A percentile compares a stretch with the other conserved stretches of the same genome.
phyloP scores from a whole-genome alignment of 768 basidiomycete genomes.

The Pleurotus pulmonarius region DNA sequence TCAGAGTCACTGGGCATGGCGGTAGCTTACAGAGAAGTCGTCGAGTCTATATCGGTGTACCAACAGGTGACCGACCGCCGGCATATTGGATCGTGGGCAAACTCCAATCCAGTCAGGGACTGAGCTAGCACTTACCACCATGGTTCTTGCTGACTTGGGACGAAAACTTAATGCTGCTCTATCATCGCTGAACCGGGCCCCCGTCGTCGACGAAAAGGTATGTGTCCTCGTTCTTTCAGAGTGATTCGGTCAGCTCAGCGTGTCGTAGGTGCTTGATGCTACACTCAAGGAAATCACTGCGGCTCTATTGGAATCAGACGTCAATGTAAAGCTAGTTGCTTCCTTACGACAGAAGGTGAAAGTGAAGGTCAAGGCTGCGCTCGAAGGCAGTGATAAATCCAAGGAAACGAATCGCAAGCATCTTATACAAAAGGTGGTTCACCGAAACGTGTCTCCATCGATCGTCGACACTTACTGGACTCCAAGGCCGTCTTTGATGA shows the following conservation, averaged over 20 bases:
- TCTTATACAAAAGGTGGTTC: slow-evolving; percentile 82
- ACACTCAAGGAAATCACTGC: slow-evolving; percentile 94
- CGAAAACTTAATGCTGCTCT: slow-evolving; percentile 91
- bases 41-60: not conserved
- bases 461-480: too few relatives aligned
- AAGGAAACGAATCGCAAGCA: slow-evolving; percentile 83
- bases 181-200: slow-evolving; percentile 79
- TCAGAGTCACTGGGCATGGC: slow-evolving; percentile 51
- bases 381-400: slow-evolving; percentile 70
- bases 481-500: slow-evolving; percentile 92
- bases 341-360: slow-evolving; percentile 87
- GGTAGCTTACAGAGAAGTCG: not conserved
- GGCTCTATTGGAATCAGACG: slow-evolving; percentile 93
- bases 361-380: slow-evolving; percentile 76
- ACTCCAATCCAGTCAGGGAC: slow-evolving; percentile 5
- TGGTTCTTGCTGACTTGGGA: slow-evolving; percentile 97
- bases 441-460: not conserved
- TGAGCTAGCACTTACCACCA: slow-evolving; percentile 29
- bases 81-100: not conserved
- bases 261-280: slow-evolving; percentile 79
- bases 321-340: slow-evolving; percentile 95
- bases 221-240: slow-evolving; percentile 12
- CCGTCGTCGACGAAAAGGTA: slow-evolving; percentile 91
- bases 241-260: not conserved
- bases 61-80: not conserved